Percentiles rank a stretch among this genome's conserved stretches.
These are phyloP conservation scores for Raddia guianensis DNA, from an alignment of 176 grass and related monocot genomes.

Conservation along the genomic window DNA sequence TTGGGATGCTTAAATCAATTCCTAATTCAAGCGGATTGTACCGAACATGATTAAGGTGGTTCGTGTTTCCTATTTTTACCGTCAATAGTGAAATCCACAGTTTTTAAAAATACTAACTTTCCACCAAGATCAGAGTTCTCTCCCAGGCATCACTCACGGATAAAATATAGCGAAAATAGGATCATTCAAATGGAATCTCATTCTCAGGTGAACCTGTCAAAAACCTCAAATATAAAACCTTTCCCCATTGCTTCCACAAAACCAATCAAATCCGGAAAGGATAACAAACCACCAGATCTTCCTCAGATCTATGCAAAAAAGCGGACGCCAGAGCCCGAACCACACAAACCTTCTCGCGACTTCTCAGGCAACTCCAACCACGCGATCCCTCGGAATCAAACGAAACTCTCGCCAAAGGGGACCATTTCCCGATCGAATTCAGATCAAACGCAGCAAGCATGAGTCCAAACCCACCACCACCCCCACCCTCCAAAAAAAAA, in stretches of 20 bases:
- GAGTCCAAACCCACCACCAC: conserved; percentile 30
- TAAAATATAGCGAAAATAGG: not conserved
- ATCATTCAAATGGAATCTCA: not conserved
- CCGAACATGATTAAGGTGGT: too few species aligned
- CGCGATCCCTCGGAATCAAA: conserved; percentile 6
- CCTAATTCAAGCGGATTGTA: not conserved
- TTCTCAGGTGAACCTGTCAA: not conserved
- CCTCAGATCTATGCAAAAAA: conserved; percentile 45
- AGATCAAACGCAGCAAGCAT: conserved; percentile 8
- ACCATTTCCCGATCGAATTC: conserved; percentile 24
- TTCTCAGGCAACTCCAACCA: not conserved
- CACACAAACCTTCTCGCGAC: not conserved
- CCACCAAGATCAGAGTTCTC: not conserved
- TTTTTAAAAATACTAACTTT: not conserved
- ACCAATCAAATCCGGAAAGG: conserved; percentile 17
- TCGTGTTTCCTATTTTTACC: not conserved
- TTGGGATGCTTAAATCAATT: conserved; percentile 9
- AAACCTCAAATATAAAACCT: conserved; percentile 12
- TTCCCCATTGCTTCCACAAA: not conserved
- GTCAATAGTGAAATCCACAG: conserved; percentile 13
- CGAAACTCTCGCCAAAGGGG: not conserved
- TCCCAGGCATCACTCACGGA: not conserved
- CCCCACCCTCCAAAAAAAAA: too few species aligned
- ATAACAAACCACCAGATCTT: conserved; percentile 23
- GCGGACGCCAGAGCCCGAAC: conserved; percentile 4